Evolutionary conservation across 257 asterid species (phyloP).

Genomic region (Marsdenia floribunda): DNA sequence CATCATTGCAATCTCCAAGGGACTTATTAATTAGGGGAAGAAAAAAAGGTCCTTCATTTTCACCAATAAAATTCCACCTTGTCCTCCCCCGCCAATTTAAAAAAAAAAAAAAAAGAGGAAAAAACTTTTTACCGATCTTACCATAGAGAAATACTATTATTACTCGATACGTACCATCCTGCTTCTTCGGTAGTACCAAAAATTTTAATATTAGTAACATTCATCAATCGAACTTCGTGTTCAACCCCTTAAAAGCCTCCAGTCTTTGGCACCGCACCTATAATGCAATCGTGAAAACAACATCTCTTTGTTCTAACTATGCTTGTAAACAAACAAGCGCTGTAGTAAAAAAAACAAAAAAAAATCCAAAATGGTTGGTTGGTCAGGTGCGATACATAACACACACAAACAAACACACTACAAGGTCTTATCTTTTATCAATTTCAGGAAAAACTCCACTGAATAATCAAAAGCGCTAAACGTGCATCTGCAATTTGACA

Average conservation of each 20-base stretch:
- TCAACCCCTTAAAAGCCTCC: constrained; percentile 2
- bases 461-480: background rate
- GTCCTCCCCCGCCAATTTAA: background rate
- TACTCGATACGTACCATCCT: too few relatives aligned
- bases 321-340: background rate
- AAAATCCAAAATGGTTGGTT: background rate
- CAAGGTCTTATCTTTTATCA: background rate
- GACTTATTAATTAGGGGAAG: too few relatives aligned
- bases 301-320: background rate
- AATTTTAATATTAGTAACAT: background rate
- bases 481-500: background rate
- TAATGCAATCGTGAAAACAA: background rate
- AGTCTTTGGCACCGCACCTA: background rate
- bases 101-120: too few relatives aligned
- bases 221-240: background rate
- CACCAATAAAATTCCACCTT: background rate
- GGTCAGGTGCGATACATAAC: background rate
- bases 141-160: too few relatives aligned
- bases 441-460: background rate
- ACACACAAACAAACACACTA: background rate
- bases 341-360: background rate
- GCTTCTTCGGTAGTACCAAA: too few relatives aligned
- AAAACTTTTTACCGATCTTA: too few relatives aligned
- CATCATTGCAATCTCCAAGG: too few relatives aligned
- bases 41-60: background rate